phyloP scores from a whole-genome alignment of 228 moss, liverwort and hornwort species.

The Sphagnum magellanicum region DNA sequence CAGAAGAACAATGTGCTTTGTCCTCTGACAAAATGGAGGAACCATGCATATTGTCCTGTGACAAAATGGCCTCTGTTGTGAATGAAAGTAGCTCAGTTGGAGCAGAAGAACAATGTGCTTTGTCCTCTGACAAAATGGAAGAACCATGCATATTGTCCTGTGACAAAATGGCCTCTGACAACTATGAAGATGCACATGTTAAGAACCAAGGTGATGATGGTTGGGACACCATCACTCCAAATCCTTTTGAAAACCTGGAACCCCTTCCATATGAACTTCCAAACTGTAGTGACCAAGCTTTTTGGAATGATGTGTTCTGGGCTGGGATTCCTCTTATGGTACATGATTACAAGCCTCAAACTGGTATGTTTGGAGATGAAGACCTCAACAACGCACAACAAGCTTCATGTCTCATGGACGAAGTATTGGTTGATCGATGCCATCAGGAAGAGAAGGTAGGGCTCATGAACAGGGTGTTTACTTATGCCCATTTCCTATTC shows the following conservation, averaged over 20 bases:
- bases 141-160: no score
- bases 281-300: no score
- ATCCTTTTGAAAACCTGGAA: background rate
- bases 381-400: background rate
- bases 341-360: background rate
- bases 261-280: background rate
- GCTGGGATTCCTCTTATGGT: background rate
- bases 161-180: background rate
- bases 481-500: no score
- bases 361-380: background rate
- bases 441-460: no score
- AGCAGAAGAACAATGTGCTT: background rate
- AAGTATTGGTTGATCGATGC: no score
- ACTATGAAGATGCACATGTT: background rate
- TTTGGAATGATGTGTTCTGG: background rate
- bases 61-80: background rate
- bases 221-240: background rate
- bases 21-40: no score
- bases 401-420: background rate
- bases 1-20: background rate
- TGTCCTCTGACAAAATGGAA: no score
- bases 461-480: no score
- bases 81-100: no score
- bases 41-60: no score
- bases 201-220: background rate